Percentiles rank a stretch among this genome's conserved stretches.
These are phyloP conservation scores for Wickerhamiella nectarea DNA, from an alignment of 805 yeast genomes.

Conservation along the genomic window DNA sequence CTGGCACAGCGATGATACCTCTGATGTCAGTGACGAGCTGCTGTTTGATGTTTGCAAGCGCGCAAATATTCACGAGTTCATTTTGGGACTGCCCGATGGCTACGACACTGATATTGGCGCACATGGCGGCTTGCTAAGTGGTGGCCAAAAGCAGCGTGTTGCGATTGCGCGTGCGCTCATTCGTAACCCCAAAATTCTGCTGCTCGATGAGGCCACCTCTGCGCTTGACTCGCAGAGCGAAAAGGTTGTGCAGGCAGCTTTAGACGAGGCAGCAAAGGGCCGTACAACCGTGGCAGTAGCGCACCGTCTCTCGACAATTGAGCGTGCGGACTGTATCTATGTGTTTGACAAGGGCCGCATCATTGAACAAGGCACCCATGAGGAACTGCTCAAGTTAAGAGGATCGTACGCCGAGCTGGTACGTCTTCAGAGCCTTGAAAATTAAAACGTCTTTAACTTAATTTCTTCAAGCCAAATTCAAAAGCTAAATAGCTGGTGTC, in stretches of 20 bases:
- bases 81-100: conserved; percentile 43
- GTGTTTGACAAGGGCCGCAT: conserved; percentile 53
- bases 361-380: conserved; percentile 44
- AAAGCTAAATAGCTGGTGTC: no score
- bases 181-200: conserved; percentile 47
- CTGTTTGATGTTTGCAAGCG: conserved; percentile 35
- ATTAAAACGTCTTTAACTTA: no score
- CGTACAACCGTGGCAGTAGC: conserved; percentile 81
- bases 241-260: conserved; percentile 58
- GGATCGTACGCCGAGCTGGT: conserved; percentile 31
- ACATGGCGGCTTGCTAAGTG: conserved; percentile 47
- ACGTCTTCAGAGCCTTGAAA: conserved; percentile 27
- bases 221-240: conserved; percentile 62
- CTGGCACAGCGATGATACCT: conserved; percentile 20
- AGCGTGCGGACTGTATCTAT: conserved; percentile 46
- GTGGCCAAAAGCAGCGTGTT: conserved; percentile 66
- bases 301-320: conserved; percentile 61
- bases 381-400: conserved; percentile 30
- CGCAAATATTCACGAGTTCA: conserved; percentile 47
- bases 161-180: conserved; percentile 66
- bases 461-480: no score
- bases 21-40: conserved; percentile 26
- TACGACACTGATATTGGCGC: conserved; percentile 45
- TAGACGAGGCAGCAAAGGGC: conserved; percentile 48
- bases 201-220: conserved; percentile 59